Conservation (phyloP, 148 eudicot species). For the Bassia scoparia region DNA sequence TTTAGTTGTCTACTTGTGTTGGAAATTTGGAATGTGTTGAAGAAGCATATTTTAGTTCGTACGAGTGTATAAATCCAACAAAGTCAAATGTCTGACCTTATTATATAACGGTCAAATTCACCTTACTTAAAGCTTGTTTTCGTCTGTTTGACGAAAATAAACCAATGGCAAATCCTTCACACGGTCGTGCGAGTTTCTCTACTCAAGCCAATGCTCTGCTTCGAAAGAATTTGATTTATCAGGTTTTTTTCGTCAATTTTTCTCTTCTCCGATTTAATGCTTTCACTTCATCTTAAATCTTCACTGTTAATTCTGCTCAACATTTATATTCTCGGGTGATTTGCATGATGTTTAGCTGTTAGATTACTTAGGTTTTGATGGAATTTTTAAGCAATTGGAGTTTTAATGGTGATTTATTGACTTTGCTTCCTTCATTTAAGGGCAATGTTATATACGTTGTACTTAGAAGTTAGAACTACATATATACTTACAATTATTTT, state of each 20-base stretch:
- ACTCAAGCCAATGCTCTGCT: slow-evolving; percentile 86
- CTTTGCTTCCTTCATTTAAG: too few species aligned
- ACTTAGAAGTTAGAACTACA: too few species aligned
- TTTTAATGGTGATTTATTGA: not conserved
- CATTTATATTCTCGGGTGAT: not conserved
- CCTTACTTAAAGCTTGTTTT: not conserved
- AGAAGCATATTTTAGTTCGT: too few species aligned
- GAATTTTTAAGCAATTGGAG: not conserved
- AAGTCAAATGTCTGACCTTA: too few species aligned
- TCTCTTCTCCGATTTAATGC: not conserved
- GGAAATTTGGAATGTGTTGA: too few species aligned
- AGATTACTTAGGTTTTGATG: not conserved
- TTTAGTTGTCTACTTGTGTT: too few species aligned
- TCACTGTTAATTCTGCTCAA: not conserved
- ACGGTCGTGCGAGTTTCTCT: slow-evolving; percentile 54
- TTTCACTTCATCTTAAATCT: not conserved
- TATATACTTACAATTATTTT: too few species aligned
- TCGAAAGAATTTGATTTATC: slow-evolving; percentile 70
- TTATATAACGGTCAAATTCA: too few species aligned
- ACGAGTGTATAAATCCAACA: too few species aligned
- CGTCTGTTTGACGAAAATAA: slow-evolving; percentile 7
- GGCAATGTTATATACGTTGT: too few species aligned
- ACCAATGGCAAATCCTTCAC: slow-evolving; percentile 50
- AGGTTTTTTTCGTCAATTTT: slow-evolving; percentile 34
- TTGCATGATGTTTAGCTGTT: slow-evolving; percentile 3